A percentile compares a stretch with the other conserved stretches of the same genome.
phyloP scores from a whole-genome alignment of 768 basidiomycete genomes.

The Mycena sanguinolenta region DNA sequence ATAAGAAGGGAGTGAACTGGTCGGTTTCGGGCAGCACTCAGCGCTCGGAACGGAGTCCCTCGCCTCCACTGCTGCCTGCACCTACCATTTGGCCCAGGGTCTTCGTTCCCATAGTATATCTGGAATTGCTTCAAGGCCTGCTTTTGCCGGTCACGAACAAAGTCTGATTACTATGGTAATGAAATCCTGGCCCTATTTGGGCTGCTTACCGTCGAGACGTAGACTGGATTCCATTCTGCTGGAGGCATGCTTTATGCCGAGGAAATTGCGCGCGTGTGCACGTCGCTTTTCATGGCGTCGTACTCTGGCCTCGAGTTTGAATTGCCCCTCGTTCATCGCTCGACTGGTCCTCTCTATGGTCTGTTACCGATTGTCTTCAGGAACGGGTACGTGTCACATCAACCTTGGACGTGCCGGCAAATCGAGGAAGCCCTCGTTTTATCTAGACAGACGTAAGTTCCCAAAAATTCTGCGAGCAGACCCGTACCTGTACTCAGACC shows the following conservation, averaged over 20 bases:
- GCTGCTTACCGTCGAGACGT: not conserved
- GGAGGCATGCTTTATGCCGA: not conserved
- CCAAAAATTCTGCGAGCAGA: too few species aligned
- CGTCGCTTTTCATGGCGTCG: not conserved
- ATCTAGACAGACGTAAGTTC: too few species aligned
- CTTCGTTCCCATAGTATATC: not conserved
- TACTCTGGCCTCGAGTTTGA: too few species aligned
- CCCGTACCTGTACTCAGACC: too few species aligned
- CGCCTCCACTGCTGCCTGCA: not conserved
- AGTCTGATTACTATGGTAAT: slow-evolving; percentile 30
- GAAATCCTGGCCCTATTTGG: slow-evolving; percentile 13
- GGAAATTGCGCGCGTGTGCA: not conserved
- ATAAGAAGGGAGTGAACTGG: not conserved
- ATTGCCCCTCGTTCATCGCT: too few species aligned
- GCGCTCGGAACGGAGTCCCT: not conserved
- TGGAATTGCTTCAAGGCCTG: not conserved
- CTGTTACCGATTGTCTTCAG: too few species aligned
- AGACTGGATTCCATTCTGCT: not conserved
- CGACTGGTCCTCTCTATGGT: too few species aligned
- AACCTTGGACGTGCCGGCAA: too few species aligned
- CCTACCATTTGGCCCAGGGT: not conserved
- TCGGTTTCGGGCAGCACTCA: not conserved
- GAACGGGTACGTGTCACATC: too few species aligned
- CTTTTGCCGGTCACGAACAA: not conserved
- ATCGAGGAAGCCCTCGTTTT: too few species aligned